A percentile compares a stretch with the other conserved stretches of the same genome.
Conservation (phyloP, 257 asterid species). For the Henckelia pumila region DNA sequence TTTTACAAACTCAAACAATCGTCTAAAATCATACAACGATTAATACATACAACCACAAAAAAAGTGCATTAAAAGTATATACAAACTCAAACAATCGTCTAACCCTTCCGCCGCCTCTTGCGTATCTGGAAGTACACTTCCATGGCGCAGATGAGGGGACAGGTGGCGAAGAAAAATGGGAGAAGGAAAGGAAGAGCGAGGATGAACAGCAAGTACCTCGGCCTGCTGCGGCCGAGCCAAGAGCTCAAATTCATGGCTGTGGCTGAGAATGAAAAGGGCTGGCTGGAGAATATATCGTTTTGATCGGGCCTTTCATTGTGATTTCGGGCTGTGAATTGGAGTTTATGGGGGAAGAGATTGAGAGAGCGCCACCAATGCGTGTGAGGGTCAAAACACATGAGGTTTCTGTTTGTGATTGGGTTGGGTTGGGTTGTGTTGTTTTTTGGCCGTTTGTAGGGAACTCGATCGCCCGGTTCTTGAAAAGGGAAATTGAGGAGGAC, state of each 20-base stretch:
- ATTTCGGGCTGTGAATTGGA: not conserved
- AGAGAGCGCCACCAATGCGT: not conserved
- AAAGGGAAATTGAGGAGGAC: too few relatives aligned
- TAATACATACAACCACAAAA: too few relatives aligned
- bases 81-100: too few relatives aligned
- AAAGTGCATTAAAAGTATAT: too few relatives aligned
- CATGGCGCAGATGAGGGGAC: slow-evolving; percentile 10
- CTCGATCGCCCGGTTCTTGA: too few relatives aligned
- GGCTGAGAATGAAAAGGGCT: slow-evolving; percentile 2
- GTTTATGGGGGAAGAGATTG: not conserved
- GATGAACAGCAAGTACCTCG: not conserved
- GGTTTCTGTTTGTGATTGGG: not conserved
- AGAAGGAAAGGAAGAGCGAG: slow-evolving; percentile 18
- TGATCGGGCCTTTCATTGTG: not conserved
- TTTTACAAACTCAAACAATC: too few relatives aligned
- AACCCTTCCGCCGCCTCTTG: not conserved
- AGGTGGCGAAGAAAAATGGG: slow-evolving; percentile 13
- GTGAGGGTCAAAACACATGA: not conserved
- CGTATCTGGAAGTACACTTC: slow-evolving; percentile 16
- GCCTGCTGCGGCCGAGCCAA: not conserved
- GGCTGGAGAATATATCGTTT: not conserved
- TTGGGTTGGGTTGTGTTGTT: too few relatives aligned
- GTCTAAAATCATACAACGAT: too few relatives aligned
- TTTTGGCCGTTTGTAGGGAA: too few relatives aligned
- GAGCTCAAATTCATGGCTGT: slow-evolving; percentile 6